These are phyloP conservation scores for Cystoisospora suis DNA, from an alignment of 169 alveolate species.

Conservation along the genomic window DNA sequence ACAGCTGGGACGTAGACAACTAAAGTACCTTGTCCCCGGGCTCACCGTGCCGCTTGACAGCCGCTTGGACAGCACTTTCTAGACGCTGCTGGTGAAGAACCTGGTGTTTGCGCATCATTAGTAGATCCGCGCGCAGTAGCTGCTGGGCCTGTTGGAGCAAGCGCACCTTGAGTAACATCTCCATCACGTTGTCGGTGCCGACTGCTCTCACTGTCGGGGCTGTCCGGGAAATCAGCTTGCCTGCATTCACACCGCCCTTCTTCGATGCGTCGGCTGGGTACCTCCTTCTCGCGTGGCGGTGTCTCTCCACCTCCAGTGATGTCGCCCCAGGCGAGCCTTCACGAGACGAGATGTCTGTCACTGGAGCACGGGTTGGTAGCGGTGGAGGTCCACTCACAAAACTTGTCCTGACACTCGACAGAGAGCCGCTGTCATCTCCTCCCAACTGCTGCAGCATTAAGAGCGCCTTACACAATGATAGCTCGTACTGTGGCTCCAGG, in stretches of 20 bases:
- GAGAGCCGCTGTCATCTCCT: too few relatives aligned
- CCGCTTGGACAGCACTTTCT: background rate
- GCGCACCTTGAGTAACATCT: background rate
- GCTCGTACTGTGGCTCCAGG: background rate
- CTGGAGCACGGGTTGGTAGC: too few relatives aligned
- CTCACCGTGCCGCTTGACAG: slow-evolving; percentile 20
- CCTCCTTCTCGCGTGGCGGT: background rate
- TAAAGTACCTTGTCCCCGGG: background rate
- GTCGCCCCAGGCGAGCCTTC: too few relatives aligned
- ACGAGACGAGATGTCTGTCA: too few relatives aligned
- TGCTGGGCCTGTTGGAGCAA: background rate
- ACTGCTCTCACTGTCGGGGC: background rate
- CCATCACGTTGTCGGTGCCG: background rate
- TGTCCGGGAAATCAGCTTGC: too few relatives aligned
- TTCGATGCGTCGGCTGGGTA: background rate
- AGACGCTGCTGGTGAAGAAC: background rate
- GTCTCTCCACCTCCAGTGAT: too few relatives aligned
- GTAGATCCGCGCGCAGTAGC: background rate
- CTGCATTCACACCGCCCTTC: background rate
- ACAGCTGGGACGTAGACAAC: background rate
- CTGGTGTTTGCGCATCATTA: slow-evolving; percentile 21
- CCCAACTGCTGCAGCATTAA: slow-evolving; percentile 25
- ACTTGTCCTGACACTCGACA: too few relatives aligned
- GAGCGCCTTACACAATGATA: background rate
- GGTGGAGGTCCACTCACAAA: background rate